Evolutionary conservation across 1,284 basidiomycete genomes (phyloP).

Genomic region (Gymnopus androsaceus): DNA sequence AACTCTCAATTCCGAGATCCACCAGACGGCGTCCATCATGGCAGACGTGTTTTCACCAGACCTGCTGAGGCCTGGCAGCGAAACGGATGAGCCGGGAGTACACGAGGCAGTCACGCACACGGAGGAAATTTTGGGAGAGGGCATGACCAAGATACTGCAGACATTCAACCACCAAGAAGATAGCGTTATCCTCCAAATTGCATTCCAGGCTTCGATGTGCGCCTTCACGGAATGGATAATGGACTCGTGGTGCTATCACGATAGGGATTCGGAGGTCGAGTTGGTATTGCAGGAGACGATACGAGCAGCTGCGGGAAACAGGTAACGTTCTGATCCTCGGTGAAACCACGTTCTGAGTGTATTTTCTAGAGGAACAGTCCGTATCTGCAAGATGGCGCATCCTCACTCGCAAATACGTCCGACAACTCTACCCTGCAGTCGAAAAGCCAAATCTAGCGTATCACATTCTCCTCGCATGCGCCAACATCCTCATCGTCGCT

Average conservation of each 20-base stretch:
- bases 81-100: not conserved
- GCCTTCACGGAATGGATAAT: constrained; percentile 6
- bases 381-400: constrained; percentile 46
- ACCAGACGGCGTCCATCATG: constrained; percentile 28
- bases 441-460: constrained; percentile 31
- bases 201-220: constrained; percentile 14
- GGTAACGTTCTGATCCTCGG: constrained; percentile 27
- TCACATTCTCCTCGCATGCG: constrained; percentile 40
- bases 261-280: constrained; percentile 7
- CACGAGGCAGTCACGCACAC: not conserved
- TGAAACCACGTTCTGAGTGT: not conserved
- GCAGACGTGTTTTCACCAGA: constrained; percentile 30
- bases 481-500: constrained; percentile 45
- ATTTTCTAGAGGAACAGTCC: constrained; percentile 37
- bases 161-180: constrained; percentile 10
- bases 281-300: constrained; percentile 31
- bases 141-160: constrained; percentile 6
- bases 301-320: constrained; percentile 36
- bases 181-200: constrained; percentile 11
- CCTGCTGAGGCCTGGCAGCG: not conserved
- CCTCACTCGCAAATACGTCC: constrained; percentile 32
- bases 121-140: constrained; percentile 8
- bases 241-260: constrained; percentile 11
- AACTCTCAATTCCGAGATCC: constrained; percentile 29
- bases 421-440: constrained; percentile 10